phyloP scores from a whole-genome alignment of 2,329 filamentous ascomycete genomes.

The Pseudopithomyces chartarum region DNA sequence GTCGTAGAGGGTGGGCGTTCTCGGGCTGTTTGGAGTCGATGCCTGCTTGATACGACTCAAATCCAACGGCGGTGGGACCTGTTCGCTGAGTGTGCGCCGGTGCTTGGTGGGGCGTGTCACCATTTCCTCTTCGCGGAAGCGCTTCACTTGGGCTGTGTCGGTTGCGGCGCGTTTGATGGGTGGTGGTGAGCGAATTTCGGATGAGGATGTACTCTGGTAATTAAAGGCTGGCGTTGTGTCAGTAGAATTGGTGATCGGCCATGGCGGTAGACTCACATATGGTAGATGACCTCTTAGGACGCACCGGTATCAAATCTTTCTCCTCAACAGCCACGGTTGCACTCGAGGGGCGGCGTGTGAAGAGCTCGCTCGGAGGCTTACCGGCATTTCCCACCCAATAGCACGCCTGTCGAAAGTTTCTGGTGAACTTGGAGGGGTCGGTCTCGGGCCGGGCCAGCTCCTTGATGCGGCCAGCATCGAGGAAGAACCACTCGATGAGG shows the following conservation, averaged over 20 bases:
- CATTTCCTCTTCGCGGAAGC: constrained; percentile 28
- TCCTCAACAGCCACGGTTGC: constrained; percentile 14
- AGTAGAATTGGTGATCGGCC: background rate
- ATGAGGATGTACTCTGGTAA: constrained; percentile 6
- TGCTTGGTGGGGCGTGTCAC: constrained; percentile 19
- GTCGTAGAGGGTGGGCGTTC: constrained; percentile 5
- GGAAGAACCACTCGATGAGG: constrained; percentile 7
- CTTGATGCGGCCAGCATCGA: constrained; percentile 14
- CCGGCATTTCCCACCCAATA: constrained; percentile 32
- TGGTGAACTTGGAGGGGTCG: constrained; percentile 34
- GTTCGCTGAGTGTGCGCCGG: constrained; percentile 19
- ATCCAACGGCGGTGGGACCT: constrained; percentile 19
- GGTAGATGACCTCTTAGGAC: constrained; percentile 67
- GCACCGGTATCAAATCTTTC: constrained; percentile 41
- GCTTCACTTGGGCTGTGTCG: constrained; percentile 23
- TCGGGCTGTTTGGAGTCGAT: constrained; percentile 19
- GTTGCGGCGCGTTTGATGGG: constrained; percentile 26
- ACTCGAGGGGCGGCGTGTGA: constrained; percentile 25
- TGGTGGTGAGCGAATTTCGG: constrained; percentile 12
- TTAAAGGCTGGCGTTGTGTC: background rate
- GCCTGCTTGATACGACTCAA: constrained; percentile 10
- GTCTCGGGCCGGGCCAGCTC: constrained; percentile 29
- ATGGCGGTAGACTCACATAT: constrained; percentile 62
- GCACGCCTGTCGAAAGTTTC: constrained; percentile 34
- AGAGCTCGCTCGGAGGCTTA: constrained; percentile 19